Evolutionary conservation across 2,329 filamentous ascomycete genomes (phyloP).

Genomic region (Pyrenophora teres): DNA sequence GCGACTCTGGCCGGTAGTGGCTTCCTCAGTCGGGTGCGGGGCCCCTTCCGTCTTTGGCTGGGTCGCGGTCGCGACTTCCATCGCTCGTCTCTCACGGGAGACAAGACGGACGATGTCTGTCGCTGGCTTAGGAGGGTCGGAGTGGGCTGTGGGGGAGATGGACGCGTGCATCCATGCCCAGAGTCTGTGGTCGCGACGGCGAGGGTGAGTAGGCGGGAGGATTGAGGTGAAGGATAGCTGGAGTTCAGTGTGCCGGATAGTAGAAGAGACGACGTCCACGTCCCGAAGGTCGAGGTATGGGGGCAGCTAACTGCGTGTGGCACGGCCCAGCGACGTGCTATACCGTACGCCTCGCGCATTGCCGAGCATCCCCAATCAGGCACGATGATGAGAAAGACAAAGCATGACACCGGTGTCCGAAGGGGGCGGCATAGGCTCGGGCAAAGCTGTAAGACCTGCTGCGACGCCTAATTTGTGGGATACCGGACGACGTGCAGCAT

Average conservation of each 20-base stretch:
- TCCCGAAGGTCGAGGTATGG: neutral
- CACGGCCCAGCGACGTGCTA: neutral
- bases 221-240: neutral
- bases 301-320: neutral
- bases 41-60: conserved; percentile 26
- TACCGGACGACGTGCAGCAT: conserved; percentile 4
- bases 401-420: conserved; percentile 11
- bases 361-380: conserved; percentile 20
- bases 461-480: conserved; percentile 2
- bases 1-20: conserved; percentile 48
- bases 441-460: conserved; percentile 10
- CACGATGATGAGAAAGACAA: conserved; percentile 3
- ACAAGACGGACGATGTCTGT: conserved; percentile 4
- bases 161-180: conserved; percentile 30
- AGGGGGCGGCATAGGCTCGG: conserved; percentile 13
- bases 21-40: conserved; percentile 28
- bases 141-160: conserved; percentile 21
- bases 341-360: conserved; percentile 4
- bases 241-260: neutral
- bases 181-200: conserved; percentile 22
- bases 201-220: conserved; percentile 17
- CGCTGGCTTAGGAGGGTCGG: conserved; percentile 16
- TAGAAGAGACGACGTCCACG: neutral
- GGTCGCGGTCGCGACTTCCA: conserved; percentile 30
- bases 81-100: conserved; percentile 17